Evolutionary conservation across 768 basidiomycete species (phyloP), one percentile per base, ranked within the genome.

Genomic region (Cystobasidium tubakii): DNA sequence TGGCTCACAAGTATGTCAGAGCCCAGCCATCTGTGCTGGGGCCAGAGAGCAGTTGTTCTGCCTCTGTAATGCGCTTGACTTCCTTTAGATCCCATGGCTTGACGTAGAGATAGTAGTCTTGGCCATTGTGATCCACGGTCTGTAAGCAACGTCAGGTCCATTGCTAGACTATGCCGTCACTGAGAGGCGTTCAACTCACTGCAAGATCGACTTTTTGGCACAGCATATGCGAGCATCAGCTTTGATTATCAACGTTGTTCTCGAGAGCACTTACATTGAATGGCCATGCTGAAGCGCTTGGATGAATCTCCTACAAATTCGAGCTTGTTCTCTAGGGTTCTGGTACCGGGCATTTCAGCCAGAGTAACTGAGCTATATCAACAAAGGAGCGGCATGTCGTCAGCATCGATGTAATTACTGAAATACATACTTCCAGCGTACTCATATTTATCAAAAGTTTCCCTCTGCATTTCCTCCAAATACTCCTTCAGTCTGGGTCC

Each of bases 401-500:
- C n/a, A n/a, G n/a, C n/a, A n/a, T n/a, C n/a, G n/a, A n/a, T n/a
- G n/a, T n/a, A n/a, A n/a, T n/a, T n/a, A n/a, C n/a, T n/a, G n/a
- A n/a, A n/a, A n/a, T n/a, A n/a, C n/a, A n/a, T n/a, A n/a, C n/a
- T 21, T 21, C 19, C 23, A 4, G 55, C 27, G 34, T 46, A 66
- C 53, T 82, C 87, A 74, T 77, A 88, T 87, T 82, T 66, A 12
- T 85, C 86, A 21, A 89, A 82, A 1, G 89, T 87, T 75, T 86
- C 83, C 43, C 76, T 66, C 69, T 87, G 80, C 88, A 90, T 88
- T 81, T 90, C 86, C 76, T 85, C 82, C 60, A 90, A 77, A 77
- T 84, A 90, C 73, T 88, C 86, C 76, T 88, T 87, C 0, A 89
- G 86, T 17, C 82, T 82, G 2, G 88, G 88, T 0, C 88, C 88